phyloP scores from a whole-genome alignment of 2,329 filamentous ascomycete genomes.

The Penicillium sp. region DNA sequence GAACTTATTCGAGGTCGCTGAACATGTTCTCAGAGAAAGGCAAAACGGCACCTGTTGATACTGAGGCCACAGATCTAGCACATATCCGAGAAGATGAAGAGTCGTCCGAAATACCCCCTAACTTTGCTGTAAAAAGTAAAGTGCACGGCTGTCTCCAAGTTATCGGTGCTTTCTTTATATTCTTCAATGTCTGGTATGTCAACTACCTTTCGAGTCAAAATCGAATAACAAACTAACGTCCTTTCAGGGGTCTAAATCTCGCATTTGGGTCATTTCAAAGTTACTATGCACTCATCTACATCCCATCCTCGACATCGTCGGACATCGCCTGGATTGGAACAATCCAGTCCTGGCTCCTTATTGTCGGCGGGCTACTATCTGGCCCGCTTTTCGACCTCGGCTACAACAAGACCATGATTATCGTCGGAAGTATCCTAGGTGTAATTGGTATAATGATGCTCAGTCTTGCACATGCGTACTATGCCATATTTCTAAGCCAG shows the following conservation, averaged over 20 bases:
- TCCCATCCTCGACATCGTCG: conserved; percentile 26
- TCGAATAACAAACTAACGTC: neutral
- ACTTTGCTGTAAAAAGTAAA: neutral
- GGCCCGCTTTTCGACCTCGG: conserved; percentile 43
- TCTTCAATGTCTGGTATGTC: conserved; percentile 19
- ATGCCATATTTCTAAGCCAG: conserved; percentile 36
- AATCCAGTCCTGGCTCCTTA: conserved; percentile 40
- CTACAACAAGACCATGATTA: conserved; percentile 34
- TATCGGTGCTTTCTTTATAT: conserved; percentile 30
- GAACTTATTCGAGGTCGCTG: neutral
- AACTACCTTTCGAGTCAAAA: neutral
- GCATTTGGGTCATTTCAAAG: conserved; percentile 48
- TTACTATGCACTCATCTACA: conserved; percentile 32
- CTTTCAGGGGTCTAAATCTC: conserved; percentile 10
- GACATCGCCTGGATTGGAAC: conserved; percentile 45
- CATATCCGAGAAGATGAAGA: neutral
- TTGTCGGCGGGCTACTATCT: conserved; percentile 39
- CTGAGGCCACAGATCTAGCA: conserved; percentile 1
- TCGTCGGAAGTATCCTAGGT: conserved; percentile 31
- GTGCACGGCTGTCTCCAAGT: conserved; percentile 14
- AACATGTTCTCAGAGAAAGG: neutral
- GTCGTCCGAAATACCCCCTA: neutral
- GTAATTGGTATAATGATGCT: conserved; percentile 42
- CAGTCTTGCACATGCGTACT: conserved; percentile 33
- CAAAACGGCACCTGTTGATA: neutral